Evolutionary conservation across 169 alveolate species (phyloP).

Genomic region (Plasmodium yoelii): DNA sequence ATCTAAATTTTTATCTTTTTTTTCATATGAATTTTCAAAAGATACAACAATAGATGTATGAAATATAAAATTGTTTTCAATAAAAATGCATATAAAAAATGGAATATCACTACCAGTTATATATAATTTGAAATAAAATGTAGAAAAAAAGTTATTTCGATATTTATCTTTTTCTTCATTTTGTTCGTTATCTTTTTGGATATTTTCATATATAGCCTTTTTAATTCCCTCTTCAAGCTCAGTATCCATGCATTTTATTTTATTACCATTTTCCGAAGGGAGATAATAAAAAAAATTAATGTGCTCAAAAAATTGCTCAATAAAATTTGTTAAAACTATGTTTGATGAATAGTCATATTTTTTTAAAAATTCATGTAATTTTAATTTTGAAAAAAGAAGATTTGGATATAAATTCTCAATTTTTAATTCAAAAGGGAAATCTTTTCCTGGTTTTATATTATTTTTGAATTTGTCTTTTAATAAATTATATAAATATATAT

Average conservation of each 20-base stretch:
- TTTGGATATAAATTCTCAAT: conserved; percentile 6
- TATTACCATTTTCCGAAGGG: background rate
- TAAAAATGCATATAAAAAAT: conserved; percentile 15
- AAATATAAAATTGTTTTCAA: conserved; percentile 49
- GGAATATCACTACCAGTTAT: conserved; percentile 15
- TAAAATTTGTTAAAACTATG: conserved; percentile 23
- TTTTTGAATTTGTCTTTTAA: conserved; percentile 21
- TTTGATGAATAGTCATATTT: conserved; percentile 55
- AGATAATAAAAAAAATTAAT: conserved; percentile 55
- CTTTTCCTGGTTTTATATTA: conserved; percentile 19
- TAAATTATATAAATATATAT: conserved; percentile 34
- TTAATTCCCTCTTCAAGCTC: background rate
- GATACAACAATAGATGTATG: conserved; percentile 27
- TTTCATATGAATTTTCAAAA: background rate
- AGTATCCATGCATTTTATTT: background rate
- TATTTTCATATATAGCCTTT: background rate
- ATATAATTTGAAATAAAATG: conserved; percentile 28
- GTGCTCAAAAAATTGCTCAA: conserved; percentile 30
- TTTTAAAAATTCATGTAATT: conserved; percentile 43
- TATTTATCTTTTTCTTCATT: background rate
- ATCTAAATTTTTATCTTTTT: background rate
- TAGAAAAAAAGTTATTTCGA: conserved; percentile 27
- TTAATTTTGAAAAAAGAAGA: conserved; percentile 30
- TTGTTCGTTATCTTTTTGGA: background rate
- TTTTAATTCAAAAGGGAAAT: background rate